Evolutionary conservation across 2,329 filamentous ascomycete species (phyloP).

Genomic region (Penicillium digitatum): DNA sequence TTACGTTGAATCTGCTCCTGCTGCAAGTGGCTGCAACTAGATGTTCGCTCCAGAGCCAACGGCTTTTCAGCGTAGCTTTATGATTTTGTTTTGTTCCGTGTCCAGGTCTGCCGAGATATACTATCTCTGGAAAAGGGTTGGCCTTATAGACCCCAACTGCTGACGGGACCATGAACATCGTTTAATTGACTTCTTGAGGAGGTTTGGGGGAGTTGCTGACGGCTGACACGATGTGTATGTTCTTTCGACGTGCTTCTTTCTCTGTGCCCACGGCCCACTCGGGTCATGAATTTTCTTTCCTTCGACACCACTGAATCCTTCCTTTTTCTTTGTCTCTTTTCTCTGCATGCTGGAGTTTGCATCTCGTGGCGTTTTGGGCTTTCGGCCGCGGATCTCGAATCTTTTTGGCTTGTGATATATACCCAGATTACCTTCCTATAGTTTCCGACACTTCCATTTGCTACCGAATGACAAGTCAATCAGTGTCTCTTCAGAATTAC

Average conservation of each 20-base stretch:
- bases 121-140: not conserved
- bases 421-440: slow-evolving; percentile 4
- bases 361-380: slow-evolving; percentile 7
- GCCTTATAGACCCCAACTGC: not conserved
- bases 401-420: slow-evolving; percentile 6
- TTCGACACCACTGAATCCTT: not conserved
- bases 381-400: not conserved
- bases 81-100: not conserved
- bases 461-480: not conserved
- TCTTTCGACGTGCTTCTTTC: not conserved
- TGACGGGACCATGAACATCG: not conserved
- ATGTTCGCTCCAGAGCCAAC: not conserved
- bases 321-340: not conserved
- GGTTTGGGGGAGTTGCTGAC: not conserved
- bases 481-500: not conserved
- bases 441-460: not conserved
- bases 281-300: not conserved
- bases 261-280: not conserved
- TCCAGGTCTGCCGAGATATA: not conserved
- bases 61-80: not conserved
- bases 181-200: not conserved
- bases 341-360: slow-evolving; percentile 8
- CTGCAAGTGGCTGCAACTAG: not conserved
- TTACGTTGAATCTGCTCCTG: not conserved
- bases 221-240: slow-evolving; percentile 7